Evolutionary conservation across 2,329 filamentous ascomycete genomes (phyloP).

Genomic region (Xylariaceae sp.): DNA sequence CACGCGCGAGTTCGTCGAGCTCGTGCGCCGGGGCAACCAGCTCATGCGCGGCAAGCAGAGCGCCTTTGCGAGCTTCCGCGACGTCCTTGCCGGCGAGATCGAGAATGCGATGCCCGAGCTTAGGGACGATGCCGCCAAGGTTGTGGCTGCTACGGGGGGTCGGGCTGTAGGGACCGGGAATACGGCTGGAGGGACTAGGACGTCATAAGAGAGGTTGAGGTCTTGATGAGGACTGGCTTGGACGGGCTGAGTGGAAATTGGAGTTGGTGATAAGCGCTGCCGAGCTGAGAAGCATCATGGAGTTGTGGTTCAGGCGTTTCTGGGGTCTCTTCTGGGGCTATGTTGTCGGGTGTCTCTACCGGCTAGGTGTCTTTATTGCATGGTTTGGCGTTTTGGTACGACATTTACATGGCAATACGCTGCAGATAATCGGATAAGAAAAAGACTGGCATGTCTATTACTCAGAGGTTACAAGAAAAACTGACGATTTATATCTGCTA

Average conservation of each 20-base stretch:
- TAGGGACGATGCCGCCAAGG: constrained; percentile 56
- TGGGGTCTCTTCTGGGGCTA: background rate
- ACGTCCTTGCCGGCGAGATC: constrained; percentile 67
- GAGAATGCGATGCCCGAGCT: constrained; percentile 65
- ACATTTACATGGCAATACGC: constrained; percentile 1
- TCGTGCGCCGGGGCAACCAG: constrained; percentile 70
- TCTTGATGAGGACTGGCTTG: background rate
- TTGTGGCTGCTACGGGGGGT: constrained; percentile 55
- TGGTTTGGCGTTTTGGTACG: constrained; percentile 11
- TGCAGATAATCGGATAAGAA: background rate
- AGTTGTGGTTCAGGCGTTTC: background rate
- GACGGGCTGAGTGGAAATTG: too few relatives aligned
- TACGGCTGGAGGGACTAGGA: background rate
- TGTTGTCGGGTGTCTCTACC: background rate
- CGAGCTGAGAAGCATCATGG: background rate
- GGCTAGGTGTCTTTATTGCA: background rate
- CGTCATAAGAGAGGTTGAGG: background rate
- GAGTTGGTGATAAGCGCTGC: background rate
- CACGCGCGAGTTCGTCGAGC: constrained; percentile 75
- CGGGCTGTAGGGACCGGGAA: background rate
- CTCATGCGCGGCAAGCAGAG: constrained; percentile 68
- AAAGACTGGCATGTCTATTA: background rate
- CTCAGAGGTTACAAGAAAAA: too few relatives aligned
- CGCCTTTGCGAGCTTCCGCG: constrained; percentile 67
- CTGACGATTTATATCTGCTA: background rate